These are phyloP conservation scores for Saccharum spontaneum DNA, from an alignment of 176 grass and related monocot genomes.

Conservation along the genomic window DNA sequence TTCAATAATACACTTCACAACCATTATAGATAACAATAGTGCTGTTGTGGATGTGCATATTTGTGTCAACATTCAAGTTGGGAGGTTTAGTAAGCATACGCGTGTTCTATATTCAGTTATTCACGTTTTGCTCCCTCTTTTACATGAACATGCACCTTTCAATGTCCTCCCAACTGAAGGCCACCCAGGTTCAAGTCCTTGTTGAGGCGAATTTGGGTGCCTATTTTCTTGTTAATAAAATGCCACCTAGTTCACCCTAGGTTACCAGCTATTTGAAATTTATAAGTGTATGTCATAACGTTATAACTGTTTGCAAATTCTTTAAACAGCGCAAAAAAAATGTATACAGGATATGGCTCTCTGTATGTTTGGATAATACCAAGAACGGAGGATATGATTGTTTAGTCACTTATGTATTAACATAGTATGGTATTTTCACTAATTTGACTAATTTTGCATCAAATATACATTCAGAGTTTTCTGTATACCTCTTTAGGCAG, in stretches of 20 bases:
- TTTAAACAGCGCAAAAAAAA: not conserved
- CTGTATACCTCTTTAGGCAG: slow-evolving; percentile 11
- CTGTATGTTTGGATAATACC: not conserved
- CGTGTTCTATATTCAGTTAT: not conserved
- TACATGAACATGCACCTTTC: not conserved
- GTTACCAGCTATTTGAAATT: not conserved
- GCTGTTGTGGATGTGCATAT: too few species aligned
- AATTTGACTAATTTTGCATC: not conserved
- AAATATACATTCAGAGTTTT: not conserved
- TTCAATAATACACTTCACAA: too few species aligned
- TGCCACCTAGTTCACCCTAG: too few species aligned
- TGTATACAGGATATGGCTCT: not conserved
- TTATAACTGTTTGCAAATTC: not conserved
- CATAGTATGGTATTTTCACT: not conserved
- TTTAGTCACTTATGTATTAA: not conserved
- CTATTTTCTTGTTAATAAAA: too few species aligned
- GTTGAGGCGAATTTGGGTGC: too few species aligned
- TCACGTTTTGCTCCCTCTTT: not conserved
- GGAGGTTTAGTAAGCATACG: not conserved
- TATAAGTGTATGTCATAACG: not conserved
- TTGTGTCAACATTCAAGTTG: too few species aligned
- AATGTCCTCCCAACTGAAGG: too few species aligned
- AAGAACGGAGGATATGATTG: not conserved
- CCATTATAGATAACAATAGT: too few species aligned
- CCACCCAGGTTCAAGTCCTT: too few species aligned